A percentile compares a stretch with the other conserved stretches of the same genome.
These are phyloP conservation scores for Penicillium sp. DNA, from an alignment of 2,329 filamentous ascomycete species.

Conservation along the genomic window DNA sequence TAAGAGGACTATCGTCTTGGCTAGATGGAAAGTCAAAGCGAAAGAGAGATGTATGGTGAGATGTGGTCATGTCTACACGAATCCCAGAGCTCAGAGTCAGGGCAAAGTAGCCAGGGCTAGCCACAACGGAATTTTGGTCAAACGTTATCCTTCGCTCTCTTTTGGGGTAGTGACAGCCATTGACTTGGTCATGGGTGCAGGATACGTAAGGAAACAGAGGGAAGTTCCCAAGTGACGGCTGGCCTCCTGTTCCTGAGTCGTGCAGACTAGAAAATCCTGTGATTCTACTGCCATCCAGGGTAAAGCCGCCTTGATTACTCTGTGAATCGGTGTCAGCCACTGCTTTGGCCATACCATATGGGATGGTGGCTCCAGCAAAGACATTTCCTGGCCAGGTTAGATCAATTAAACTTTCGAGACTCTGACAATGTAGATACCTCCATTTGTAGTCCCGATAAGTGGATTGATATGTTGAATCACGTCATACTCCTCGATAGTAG, in stretches of 20 bases:
- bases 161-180: constrained; percentile 67
- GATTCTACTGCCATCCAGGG: constrained; percentile 56
- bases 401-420: not conserved
- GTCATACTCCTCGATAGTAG: constrained; percentile 39
- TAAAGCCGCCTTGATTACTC: constrained; percentile 61
- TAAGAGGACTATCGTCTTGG: constrained; percentile 55
- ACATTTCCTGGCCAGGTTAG: constrained; percentile 53
- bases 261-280: constrained; percentile 59
- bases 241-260: constrained; percentile 55
- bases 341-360: constrained; percentile 63
- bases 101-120: constrained; percentile 68
- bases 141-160: constrained; percentile 55
- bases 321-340: constrained; percentile 58
- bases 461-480: constrained; percentile 55
- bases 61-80: constrained; percentile 68
- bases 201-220: constrained; percentile 70
- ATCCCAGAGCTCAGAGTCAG: constrained; percentile 64
- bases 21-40: constrained; percentile 64
- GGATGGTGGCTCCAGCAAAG: constrained; percentile 60
- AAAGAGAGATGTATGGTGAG: constrained; percentile 68
- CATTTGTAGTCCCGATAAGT: constrained; percentile 59
- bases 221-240: constrained; percentile 73
- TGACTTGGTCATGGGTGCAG: constrained; percentile 64
- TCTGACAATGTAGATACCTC: constrained; percentile 35
- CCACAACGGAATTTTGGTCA: constrained; percentile 57